Evolutionary conservation across 495 filamentous ascomycete genomes (phyloP).

Genomic region (Acidiella bohemica): DNA sequence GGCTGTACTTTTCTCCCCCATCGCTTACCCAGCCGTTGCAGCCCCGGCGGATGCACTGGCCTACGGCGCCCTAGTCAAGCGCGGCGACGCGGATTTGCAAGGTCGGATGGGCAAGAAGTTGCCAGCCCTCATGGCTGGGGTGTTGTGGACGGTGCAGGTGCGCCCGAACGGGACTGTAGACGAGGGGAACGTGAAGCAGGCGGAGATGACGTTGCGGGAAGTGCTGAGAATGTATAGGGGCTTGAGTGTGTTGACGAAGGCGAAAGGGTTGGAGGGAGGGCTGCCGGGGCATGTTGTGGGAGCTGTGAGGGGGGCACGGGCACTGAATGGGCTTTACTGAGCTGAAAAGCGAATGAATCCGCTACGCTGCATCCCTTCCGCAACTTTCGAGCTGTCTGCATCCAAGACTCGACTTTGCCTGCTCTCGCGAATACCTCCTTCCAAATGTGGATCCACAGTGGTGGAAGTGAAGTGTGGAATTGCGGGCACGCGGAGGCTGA

Average conservation of each 20-base stretch:
- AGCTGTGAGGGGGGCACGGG: conserved; percentile 51
- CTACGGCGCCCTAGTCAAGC: conserved; percentile 68
- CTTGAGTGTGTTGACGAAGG: conserved; percentile 58
- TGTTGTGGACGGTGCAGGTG: conserved; percentile 34
- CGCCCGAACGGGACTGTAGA: conserved; percentile 13
- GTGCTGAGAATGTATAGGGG: conserved; percentile 61
- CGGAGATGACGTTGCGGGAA: conserved; percentile 55
- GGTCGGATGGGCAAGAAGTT: too few relatives aligned
- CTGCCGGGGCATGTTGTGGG: conserved; percentile 78
- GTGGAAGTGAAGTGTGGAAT: too few relatives aligned
- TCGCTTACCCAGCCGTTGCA: conserved; percentile 63
- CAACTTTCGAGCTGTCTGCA: too few relatives aligned
- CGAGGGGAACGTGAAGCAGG: conserved; percentile 37
- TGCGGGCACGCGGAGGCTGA: too few relatives aligned
- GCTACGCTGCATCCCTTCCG: too few relatives aligned
- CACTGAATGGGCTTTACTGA: conserved; percentile 29
- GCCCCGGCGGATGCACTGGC: conserved; percentile 45
- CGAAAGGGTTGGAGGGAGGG: conserved; percentile 52
- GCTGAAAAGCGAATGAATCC: too few relatives aligned
- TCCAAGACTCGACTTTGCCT: too few relatives aligned
- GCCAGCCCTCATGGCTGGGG: too few relatives aligned
- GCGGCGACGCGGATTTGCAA: conserved; percentile 44
- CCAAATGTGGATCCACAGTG: too few relatives aligned
- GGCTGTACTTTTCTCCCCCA: conserved; percentile 58
- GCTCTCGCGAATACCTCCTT: too few relatives aligned